Conservation (phyloP, 2,329 filamentous ascomycete genomes). For the Fusarium fracticaudum region DNA sequence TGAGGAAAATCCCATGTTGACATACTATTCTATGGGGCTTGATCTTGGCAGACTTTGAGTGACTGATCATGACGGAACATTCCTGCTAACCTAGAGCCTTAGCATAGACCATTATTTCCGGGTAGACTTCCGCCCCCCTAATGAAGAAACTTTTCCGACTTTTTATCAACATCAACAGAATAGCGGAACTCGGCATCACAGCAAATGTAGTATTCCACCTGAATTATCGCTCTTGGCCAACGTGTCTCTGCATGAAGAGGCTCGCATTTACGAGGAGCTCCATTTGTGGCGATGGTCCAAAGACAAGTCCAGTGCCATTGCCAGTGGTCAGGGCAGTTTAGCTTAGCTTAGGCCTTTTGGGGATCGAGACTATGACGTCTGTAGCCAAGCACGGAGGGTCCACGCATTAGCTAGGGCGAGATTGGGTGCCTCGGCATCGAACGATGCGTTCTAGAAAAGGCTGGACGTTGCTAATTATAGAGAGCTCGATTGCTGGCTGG, state of each 20-base stretch:
- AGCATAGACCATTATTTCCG: neutral
- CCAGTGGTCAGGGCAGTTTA: neutral
- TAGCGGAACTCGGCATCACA: slow-evolving; percentile 3
- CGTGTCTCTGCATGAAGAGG: neutral
- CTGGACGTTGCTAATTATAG: slow-evolving; percentile 8
- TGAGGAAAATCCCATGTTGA: neutral
- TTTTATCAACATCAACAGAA: neutral
- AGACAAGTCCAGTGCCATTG: neutral
- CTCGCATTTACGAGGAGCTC: neutral
- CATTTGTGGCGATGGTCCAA: neutral
- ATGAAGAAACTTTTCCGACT: neutral
- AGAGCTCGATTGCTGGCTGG: neutral
- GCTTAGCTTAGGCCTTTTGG: neutral
- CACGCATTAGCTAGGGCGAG: neutral
- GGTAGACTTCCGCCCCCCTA: neutral
- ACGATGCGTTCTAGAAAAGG: slow-evolving; percentile 18
- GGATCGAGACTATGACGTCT: slow-evolving; percentile 13
- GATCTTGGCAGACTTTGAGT: slow-evolving; percentile 3
- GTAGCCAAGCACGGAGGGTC: neutral
- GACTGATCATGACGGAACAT: neutral
- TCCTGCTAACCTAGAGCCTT: slow-evolving; percentile 1
- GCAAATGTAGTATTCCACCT: neutral
- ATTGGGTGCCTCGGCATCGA: neutral
- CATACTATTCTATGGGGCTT: neutral
- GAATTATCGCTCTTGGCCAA: neutral